Conservation (phyloP, 2,329 filamentous ascomycete species). For the Xylaria digitata region DNA sequence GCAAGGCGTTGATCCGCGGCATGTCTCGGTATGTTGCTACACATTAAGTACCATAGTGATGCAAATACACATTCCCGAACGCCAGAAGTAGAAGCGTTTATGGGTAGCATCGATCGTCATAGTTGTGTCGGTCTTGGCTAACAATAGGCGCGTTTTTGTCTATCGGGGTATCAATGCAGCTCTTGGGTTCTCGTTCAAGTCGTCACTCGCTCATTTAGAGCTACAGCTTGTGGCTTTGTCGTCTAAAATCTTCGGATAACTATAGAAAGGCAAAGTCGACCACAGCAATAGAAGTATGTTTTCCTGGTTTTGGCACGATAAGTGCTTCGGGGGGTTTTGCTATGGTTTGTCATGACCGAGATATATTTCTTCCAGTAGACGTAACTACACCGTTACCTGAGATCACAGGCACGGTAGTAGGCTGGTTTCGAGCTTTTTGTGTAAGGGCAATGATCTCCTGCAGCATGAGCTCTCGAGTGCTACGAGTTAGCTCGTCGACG, state of each 20-base stretch:
- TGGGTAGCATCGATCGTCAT: conserved; percentile 8
- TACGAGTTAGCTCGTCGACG: conserved; percentile 77
- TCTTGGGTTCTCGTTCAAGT: conserved; percentile 25
- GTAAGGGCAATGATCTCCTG: conserved; percentile 69
- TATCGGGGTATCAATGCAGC: conserved; percentile 46
- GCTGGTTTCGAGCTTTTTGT: conserved; percentile 59
- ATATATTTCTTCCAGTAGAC: conserved; percentile 49
- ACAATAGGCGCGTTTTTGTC: conserved; percentile 36
- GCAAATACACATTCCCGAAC: conserved; percentile 13
- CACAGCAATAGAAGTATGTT: neutral
- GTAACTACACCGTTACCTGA: conserved; percentile 48
- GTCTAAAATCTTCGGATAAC: neutral
- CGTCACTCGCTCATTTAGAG: conserved; percentile 18
- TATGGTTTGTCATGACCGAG: conserved; percentile 21
- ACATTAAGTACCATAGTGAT: neutral
- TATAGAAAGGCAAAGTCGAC: neutral
- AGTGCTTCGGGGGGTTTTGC: neutral
- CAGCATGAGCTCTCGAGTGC: conserved; percentile 80
- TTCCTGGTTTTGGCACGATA: neutral
- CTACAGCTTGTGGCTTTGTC: neutral
- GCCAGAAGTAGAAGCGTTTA: conserved; percentile 4
- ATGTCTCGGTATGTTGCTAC: conserved; percentile 1
- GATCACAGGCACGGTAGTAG: conserved; percentile 46
- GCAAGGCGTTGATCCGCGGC: neutral
- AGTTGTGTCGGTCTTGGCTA: conserved; percentile 16